Evolutionary conservation across 164 flowering plant species (phyloP).

Genomic region (Liriodendron chinense): DNA sequence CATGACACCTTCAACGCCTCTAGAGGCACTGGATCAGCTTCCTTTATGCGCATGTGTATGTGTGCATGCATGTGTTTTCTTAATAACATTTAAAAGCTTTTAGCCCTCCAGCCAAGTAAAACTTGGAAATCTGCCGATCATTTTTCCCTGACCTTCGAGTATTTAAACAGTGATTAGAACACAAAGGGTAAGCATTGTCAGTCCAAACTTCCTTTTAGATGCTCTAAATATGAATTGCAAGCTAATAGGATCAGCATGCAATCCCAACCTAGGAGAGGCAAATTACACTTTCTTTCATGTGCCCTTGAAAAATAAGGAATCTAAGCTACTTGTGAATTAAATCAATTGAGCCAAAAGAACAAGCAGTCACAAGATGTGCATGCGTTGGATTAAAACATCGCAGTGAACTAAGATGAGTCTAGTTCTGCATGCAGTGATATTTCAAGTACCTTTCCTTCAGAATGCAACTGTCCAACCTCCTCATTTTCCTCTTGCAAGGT

Average conservation of each 20-base stretch:
- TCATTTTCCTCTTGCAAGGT: slow-evolving; percentile 97
- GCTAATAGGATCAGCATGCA: not conserved
- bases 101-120: too few species aligned
- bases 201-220: not conserved
- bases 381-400: too few species aligned
- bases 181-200: not conserved
- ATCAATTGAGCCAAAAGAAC: not conserved
- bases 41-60: too few species aligned
- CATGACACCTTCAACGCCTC: too few species aligned
- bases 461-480: slow-evolving; percentile 87
- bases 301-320: not conserved
- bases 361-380: not conserved
- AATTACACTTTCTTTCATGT: not conserved
- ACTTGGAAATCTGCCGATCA: too few species aligned
- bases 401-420: not conserved
- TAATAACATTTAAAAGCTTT: too few species aligned
- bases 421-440: not conserved
- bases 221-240: not conserved
- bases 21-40: too few species aligned
- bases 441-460: slow-evolving; percentile 87
- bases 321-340: not conserved
- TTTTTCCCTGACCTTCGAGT: too few species aligned
- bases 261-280: not conserved
- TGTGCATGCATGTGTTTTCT: too few species aligned
- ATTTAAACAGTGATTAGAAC: not conserved